Conservation (phyloP, 2,329 filamentous ascomycete species). For the Phaeosphaeria sp. region DNA sequence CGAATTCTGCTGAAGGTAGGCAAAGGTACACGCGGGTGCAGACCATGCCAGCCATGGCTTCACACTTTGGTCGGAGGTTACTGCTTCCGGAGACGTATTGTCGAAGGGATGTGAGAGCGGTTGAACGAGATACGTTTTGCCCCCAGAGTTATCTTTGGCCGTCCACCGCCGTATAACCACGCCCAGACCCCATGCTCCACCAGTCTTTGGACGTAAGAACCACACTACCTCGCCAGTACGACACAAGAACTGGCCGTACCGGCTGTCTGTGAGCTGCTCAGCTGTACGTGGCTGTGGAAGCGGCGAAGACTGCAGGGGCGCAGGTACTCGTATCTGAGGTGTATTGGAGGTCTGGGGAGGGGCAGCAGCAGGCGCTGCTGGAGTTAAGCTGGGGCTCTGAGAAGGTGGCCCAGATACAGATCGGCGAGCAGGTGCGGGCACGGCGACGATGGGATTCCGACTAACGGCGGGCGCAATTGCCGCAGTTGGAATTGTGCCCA, state of each 20-base stretch:
- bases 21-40: conserved; percentile 58
- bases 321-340: conserved; percentile 30
- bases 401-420: conserved; percentile 25
- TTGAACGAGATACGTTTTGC: conserved; percentile 53
- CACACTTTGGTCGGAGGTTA: conserved; percentile 53
- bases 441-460: conserved; percentile 25
- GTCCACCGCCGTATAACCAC: conserved; percentile 57
- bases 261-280: conserved; percentile 59
- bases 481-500: conserved; percentile 2
- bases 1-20: conserved; percentile 49
- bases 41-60: conserved; percentile 67
- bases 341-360: conserved; percentile 7
- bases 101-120: conserved; percentile 56
- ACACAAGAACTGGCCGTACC: conserved; percentile 58
- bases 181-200: conserved; percentile 60
- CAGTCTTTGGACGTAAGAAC: conserved; percentile 56
- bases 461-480: conserved; percentile 2
- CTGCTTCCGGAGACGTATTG: conserved; percentile 49
- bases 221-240: conserved; percentile 63
- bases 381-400: conserved; percentile 31
- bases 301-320: conserved; percentile 41
- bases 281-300: conserved; percentile 49
- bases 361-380: conserved; percentile 19
- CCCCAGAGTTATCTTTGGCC: conserved; percentile 34
- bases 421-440: conserved; percentile 32